Conservation (phyloP, 176 grass and related monocot species). For the Sorghum bicolor region Sorghum_bicolor_NCBIv3 NC_012870.2:160001-160500, state of each 20-base stretch:
- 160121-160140: neutral
- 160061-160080: neutral
- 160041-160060: neutral
- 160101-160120: neutral
- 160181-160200: neutral
- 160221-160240: conserved; percentile 1
- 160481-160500: conserved; percentile 14
- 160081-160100: neutral
- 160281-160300: neutral
- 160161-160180: neutral
- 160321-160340: conserved; percentile 55
- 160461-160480: neutral
- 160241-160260: neutral
- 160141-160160: neutral
- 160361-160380: conserved; percentile 62
- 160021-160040: neutral
- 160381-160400: conserved; percentile 63
- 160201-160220: conserved; percentile 1
- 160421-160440: conserved; percentile 66
- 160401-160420: conserved; percentile 69
- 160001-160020: neutral
- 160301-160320: neutral
- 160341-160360: conserved; percentile 64
- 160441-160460: conserved; percentile 42
- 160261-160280: neutral